Evolutionary conservation across 1,139 yeast genomes (phyloP).

Genomic region (Taphrina sp.): DNA sequence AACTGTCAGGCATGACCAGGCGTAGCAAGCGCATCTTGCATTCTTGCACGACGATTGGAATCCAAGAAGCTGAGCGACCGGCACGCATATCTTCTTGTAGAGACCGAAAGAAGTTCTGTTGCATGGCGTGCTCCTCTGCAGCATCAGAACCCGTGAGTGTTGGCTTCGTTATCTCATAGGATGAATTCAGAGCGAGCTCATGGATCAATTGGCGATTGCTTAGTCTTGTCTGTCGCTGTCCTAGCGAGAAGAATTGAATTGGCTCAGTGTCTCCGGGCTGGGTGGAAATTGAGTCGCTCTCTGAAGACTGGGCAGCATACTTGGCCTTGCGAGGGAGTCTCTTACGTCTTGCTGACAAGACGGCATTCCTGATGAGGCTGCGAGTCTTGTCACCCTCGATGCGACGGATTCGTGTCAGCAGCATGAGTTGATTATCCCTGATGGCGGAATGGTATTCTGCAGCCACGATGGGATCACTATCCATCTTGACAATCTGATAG

Average conservation of each 20-base stretch:
- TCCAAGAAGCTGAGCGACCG: conserved; percentile 15
- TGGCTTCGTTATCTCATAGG: conserved; percentile 12
- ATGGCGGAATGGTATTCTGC: conserved; percentile 27
- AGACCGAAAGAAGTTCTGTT: conserved; percentile 8
- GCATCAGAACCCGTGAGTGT: conserved; percentile 1
- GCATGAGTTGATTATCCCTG: conserved; percentile 17
- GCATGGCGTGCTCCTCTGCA: conserved; percentile 1
- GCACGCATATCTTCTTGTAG: conserved; percentile 9
- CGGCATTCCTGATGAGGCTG: conserved; percentile 2
- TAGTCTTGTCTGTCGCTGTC: conserved; percentile 8
- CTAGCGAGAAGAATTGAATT: conserved; percentile 13
- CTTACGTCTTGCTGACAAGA: conserved; percentile 13
- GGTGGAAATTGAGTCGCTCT: not conserved
- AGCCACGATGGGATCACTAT: conserved; percentile 26
- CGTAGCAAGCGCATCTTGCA: conserved; percentile 28
- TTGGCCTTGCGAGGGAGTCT: not conserved
- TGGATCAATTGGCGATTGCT: conserved; percentile 32
- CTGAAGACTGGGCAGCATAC: not conserved
- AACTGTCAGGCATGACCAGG: conserved; percentile 24
- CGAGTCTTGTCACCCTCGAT: conserved; percentile 21
- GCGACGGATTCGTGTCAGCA: conserved; percentile 13
- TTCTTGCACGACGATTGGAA: conserved; percentile 23
- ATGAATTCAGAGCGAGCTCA: conserved; percentile 27
- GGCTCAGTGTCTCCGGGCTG: not conserved
- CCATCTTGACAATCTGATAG: conserved; percentile 18